These are phyloP conservation scores for Catunica adiposa DNA, from an alignment of 2,329 filamentous ascomycete genomes.

Conservation along the genomic window DNA sequence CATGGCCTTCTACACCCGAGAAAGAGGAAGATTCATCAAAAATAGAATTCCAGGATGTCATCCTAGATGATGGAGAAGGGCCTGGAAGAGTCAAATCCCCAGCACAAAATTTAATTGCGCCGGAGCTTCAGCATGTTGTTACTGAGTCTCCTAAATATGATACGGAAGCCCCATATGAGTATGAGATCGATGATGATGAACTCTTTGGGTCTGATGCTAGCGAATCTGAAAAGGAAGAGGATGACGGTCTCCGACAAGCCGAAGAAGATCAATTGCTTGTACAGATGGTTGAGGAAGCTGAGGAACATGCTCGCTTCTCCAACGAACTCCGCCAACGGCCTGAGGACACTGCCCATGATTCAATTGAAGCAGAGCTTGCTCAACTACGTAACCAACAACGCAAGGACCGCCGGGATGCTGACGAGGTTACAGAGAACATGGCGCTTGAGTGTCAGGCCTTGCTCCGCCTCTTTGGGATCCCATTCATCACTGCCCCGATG, in stretches of 20 bases:
- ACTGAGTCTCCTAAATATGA: no score
- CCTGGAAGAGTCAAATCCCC: no score
- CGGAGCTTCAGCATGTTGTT: no score
- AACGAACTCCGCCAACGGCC: constrained; percentile 68
- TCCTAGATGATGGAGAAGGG: constrained; percentile 12
- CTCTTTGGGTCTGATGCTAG: constrained; percentile 25
- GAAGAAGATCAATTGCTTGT: constrained; percentile 82
- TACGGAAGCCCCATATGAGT: neutral
- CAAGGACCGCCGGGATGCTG: constrained; percentile 86
- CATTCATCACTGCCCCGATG: constrained; percentile 96
- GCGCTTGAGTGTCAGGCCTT: constrained; percentile 86
- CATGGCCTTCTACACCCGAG: neutral
- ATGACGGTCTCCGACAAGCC: constrained; percentile 63
- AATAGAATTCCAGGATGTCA: constrained; percentile 25
- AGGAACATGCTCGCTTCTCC: constrained; percentile 87
- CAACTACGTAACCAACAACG: constrained; percentile 86
- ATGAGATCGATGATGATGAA: constrained; percentile 23
- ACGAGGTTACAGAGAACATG: constrained; percentile 95
- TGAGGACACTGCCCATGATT: constrained; percentile 49
- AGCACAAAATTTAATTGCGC: no score
- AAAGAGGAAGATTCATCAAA: constrained; percentile 15
- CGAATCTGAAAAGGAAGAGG: constrained; percentile 34
- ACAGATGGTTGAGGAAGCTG: constrained; percentile 75
- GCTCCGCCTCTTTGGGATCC: constrained; percentile 76
- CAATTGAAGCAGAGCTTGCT: constrained; percentile 77